Evolutionary conservation across 768 basidiomycete species (phyloP).

Genomic region (Nidula microcarpa): DNA sequence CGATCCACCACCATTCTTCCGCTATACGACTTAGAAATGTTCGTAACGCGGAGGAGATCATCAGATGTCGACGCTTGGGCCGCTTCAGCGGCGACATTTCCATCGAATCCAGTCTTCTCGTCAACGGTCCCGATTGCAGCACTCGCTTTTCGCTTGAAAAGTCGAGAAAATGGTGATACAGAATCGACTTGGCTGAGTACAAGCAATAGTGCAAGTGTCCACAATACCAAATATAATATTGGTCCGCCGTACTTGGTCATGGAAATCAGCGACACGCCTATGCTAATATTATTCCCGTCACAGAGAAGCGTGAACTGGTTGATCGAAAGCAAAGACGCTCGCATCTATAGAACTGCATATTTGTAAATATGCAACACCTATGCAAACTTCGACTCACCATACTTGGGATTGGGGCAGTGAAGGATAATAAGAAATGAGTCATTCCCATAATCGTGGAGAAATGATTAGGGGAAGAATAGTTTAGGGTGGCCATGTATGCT

Average conservation of each 20-base stretch:
- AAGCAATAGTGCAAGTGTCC: slow-evolving; percentile 42
- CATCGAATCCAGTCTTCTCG: slow-evolving; percentile 36
- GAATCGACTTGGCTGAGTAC: slow-evolving; percentile 58
- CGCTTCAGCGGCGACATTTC: slow-evolving; percentile 37
- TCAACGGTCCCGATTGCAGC: background rate
- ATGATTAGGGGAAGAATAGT: slow-evolving; percentile 4
- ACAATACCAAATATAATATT: slow-evolving; percentile 52
- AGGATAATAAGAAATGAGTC: slow-evolving; percentile 11
- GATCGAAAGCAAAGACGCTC: slow-evolving; percentile 9
- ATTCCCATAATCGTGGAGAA: slow-evolving; percentile 9
- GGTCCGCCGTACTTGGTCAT: slow-evolving; percentile 60
- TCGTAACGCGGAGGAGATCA: slow-evolving; percentile 32
- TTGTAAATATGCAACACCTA: background rate
- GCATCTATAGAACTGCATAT: background rate
- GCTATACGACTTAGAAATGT: slow-evolving; percentile 47
- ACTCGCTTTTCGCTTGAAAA: slow-evolving; percentile 2
- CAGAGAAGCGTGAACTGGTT: slow-evolving; percentile 38
- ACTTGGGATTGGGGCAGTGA: slow-evolving; percentile 16
- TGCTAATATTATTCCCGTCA: slow-evolving; percentile 28
- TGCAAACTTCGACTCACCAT: slow-evolving; percentile 5
- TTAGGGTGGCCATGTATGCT: slow-evolving; percentile 11
- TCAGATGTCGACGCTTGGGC: too few species aligned
- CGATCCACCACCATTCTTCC: slow-evolving; percentile 49
- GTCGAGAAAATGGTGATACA: slow-evolving; percentile 37
- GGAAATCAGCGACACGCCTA: slow-evolving; percentile 30